Evolutionary conservation across 495 filamentous ascomycete genomes (phyloP), one percentile per base, ranked within the genome.

Genomic region (Evernia prunastri): DNA sequence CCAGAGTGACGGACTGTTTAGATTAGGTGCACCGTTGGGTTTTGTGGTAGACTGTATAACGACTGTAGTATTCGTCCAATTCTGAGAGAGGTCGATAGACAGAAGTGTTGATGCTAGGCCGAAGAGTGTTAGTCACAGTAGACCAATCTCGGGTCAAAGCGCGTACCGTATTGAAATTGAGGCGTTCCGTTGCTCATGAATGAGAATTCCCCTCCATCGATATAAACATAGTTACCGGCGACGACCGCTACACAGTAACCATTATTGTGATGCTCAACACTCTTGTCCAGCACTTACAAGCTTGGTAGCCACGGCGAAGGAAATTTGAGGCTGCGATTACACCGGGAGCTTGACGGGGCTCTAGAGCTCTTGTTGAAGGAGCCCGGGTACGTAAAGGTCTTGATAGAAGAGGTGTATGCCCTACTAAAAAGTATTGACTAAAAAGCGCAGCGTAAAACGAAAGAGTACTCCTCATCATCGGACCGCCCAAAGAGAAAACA

Each of bases 61-160:
- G 17, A 67, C 68, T 10, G 65, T 59, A 23, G 31, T 47, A 61
- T 70, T 68, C 17, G 36, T 43, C 66, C 63, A 66, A 36, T 64
- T 64, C n/a, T 66, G 25, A 3, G 68, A 66, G 31, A 70, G 63
- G 63, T 70, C 66, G 37, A 70, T 65, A 31, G 66, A 66, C 11
- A 70, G 43, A 11, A 60, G 60, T 25, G 62, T 39, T 27, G 33
- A 42, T 20, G 60, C 65, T 69, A 20, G 29, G 33, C 37, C 47
- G 8, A n/a, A 1, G 31, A 29, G n/a, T 39, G n/a, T 63, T 29
- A 56, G 35, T n/a, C 40, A 17, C 1, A 18, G 11, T 36, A 18
- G 37, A n/a, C 13, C 33, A 9, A 12, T 9, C 13, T 40, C 33
- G 3, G 5, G 12, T 7, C 27, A 18, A 29, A 18, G 18, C 25